Evolutionary conservation across 2,329 filamentous ascomycete genomes (phyloP).

Genomic region (Aspergillus vadensis): DNA sequence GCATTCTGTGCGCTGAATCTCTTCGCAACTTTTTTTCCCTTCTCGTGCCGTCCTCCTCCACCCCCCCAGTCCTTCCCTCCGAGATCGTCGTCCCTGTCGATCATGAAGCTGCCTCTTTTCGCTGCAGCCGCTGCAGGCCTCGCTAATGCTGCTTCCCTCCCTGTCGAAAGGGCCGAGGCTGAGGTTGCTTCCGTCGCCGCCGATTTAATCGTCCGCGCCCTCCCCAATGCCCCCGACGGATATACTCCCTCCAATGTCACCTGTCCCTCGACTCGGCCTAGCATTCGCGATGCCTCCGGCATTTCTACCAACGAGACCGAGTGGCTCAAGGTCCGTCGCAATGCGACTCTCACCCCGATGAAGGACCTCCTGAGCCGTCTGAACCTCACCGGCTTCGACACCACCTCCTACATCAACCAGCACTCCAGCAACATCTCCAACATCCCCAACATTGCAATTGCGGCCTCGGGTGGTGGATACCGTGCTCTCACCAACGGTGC

Average conservation of each 20-base stretch:
- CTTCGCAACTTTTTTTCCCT: too few species aligned
- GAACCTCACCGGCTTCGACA: constrained; percentile 72
- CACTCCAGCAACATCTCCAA: constrained; percentile 57
- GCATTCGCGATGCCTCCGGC: constrained; percentile 62
- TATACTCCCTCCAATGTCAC: constrained; percentile 70
- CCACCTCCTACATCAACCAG: constrained; percentile 66
- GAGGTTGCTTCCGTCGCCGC: constrained; percentile 10
- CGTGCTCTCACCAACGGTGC: constrained; percentile 83
- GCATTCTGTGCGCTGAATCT: background rate
- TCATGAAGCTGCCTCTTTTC: constrained; percentile 17
- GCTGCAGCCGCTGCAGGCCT: constrained; percentile 10
- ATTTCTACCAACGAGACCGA: constrained; percentile 70
- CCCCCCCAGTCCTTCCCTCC: background rate
- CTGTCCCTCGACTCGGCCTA: constrained; percentile 71
- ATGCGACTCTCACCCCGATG: constrained; percentile 75
- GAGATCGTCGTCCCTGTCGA: constrained; percentile 2
- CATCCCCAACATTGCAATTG: constrained; percentile 71
- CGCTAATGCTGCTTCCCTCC: constrained; percentile 6
- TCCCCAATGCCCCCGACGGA: constrained; percentile 62
- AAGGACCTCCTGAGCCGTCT: constrained; percentile 68
- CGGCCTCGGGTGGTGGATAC: constrained; percentile 82
- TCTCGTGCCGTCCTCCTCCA: background rate
- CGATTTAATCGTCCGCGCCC: constrained; percentile 36
- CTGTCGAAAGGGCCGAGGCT: background rate
- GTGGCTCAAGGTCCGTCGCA: constrained; percentile 73